Base-by-base conservation (phyloP, 2,329 filamentous ascomycete species). In the Bipolaris oryzae region DNA sequence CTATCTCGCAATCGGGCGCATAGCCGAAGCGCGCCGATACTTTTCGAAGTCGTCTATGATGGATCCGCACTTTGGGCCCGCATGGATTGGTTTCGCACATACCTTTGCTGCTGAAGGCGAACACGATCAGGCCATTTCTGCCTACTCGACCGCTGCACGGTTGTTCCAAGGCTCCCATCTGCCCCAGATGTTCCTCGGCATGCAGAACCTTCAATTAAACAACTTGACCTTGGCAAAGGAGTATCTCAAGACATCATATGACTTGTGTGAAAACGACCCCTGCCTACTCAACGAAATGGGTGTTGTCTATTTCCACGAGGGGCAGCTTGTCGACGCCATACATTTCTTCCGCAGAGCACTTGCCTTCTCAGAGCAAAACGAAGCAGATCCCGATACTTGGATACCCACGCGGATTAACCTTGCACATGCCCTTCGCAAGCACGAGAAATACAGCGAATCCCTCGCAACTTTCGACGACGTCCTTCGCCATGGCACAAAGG, bases 21-120 rank as follows among this genome's bases (percentile, higher is more conserved):
- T 99, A 55, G 90, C 95, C 3, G 95, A 99, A 77, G 93, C 96
- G 9, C 87, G 95, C 10, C 87, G 94, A 37, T 99, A 95, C 80
- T 99, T 99, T 11, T 57, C 91, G 70, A 99, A 99, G 78, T 91
- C 96, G 4, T 96, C 91, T 63, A 90, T 98, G 81, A 94, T 99
- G 88, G 93, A 99, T 72, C 91, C 94, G 6, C 94, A 98, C 78
- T 99, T 96, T 69, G 94, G 94, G 0, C 91, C 95, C 1, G 95
- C 95, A 3, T 99, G 95, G 95, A 98, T 99, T 63, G 95, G 96
- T 1, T 99, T 99, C 72, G 95, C 95, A 1, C 96, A 99, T 75
- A 99, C 95, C 0, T 99, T 99, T 74, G 95, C 95, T 1, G 93
- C 92, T 10, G 95, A 99, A 75, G 95, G 95, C 50, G 95, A 99